Conservation (phyloP, 2,329 filamentous ascomycete genomes). For the Oidium heveae region DNA sequence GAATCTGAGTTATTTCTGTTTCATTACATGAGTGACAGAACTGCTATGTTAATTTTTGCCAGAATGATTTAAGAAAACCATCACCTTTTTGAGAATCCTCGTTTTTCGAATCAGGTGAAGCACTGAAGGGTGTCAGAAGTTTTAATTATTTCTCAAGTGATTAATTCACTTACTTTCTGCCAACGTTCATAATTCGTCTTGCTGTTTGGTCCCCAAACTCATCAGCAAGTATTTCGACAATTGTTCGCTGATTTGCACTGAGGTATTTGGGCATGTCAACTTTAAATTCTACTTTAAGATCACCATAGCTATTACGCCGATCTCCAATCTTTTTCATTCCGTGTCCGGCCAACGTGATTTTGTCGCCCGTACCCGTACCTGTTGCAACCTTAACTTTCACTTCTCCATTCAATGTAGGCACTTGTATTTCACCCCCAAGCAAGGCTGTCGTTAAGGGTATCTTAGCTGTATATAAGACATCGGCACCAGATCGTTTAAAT, state of each 20-base stretch:
- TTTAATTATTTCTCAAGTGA: neutral
- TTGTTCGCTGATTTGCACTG: slow-evolving; percentile 69
- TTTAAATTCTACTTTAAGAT: slow-evolving; percentile 83
- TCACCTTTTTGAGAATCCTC: slow-evolving; percentile 44
- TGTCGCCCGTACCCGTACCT: slow-evolving; percentile 79
- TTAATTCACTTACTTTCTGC: slow-evolving; percentile 21
- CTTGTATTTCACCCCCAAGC: slow-evolving; percentile 66
- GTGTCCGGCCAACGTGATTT: slow-evolving; percentile 67
- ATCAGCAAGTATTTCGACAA: slow-evolving; percentile 87
- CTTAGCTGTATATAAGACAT: slow-evolving; percentile 77
- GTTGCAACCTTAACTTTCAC: slow-evolving; percentile 80
- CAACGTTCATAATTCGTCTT: slow-evolving; percentile 74
- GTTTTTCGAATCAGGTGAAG: slow-evolving; percentile 1
- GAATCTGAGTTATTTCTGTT: no score
- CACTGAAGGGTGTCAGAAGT: slow-evolving; percentile 1
- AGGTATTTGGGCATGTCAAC: slow-evolving; percentile 90
- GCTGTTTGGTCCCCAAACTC: slow-evolving; percentile 87
- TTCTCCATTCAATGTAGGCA: slow-evolving; percentile 75
- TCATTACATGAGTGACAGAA: no score
- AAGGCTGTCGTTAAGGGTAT: slow-evolving; percentile 84
- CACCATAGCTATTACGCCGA: slow-evolving; percentile 44
- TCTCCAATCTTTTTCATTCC: slow-evolving; percentile 72
- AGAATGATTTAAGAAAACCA: slow-evolving; percentile 77
- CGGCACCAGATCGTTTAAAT: slow-evolving; percentile 67
- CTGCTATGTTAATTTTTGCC: slow-evolving; percentile 64